Evolutionary conservation across 345 rosid genomes (phyloP), one percentile per base, ranked within the genome.

Genomic region (Heritiera fomes): DNA sequence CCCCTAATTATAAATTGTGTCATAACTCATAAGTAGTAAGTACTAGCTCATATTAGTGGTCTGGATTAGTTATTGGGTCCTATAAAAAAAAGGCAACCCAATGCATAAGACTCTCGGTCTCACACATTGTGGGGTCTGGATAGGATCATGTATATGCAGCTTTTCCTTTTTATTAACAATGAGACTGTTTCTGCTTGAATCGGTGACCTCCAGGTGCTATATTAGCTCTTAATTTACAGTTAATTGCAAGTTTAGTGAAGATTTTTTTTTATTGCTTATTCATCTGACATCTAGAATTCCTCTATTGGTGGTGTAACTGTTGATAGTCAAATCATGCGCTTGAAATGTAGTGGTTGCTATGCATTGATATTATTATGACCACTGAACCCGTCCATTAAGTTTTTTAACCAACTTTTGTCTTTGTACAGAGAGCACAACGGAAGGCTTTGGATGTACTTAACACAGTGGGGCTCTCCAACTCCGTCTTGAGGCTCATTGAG

Each of bases 381-480:
- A 40, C 7, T 49, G 5, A 3, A 49, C 52, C 6, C 13, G 28
- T 69, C 56, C 8, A 8, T 49, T 43, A 60, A 20, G 38, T 45
- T 41, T 32, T 60, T 4, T 5, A 14, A 69, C 43, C 60, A 47
- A 72, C 14, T 59, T 49, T 64, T 0, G 28, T 60, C 6, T 43
- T 43, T 52, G 20, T 88, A 45, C 89, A 92, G 98, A 86, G 90
- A 61, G 98, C 96, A 45, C 98, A 95, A 75, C 88, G 99, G 79
- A 95, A 93, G 81, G 98, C 99, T 77, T 73, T 91, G 88, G 94
- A 90, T 84, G 91, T 92, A 62, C 89, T 92, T 11, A 94, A 94
- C 85, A 96, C 96, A 0, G 94, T 93, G 65, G 99, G 99, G 60
- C 97, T 91, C 58, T 94, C 99, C 66, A 96, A 88, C 80, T 90